phyloP scores from a whole-genome alignment of 495 filamentous ascomycete species.

The Xanthoparmelia taractica region DNA sequence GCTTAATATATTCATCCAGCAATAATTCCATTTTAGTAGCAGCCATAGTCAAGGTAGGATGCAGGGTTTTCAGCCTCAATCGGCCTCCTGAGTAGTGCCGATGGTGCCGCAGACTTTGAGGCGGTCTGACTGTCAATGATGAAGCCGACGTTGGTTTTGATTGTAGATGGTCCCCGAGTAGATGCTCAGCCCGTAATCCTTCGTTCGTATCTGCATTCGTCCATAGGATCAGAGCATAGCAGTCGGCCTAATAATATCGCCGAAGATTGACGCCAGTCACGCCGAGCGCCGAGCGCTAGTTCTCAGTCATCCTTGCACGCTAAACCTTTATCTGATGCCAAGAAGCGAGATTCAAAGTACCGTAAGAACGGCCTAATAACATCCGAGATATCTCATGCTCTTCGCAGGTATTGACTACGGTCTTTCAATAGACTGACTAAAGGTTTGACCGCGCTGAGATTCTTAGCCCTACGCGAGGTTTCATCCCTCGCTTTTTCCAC shows the following conservation, averaged over 20 bases:
- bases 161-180: no score
- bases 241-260: not conserved
- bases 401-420: not conserved
- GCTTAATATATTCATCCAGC: not conserved
- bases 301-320: not conserved
- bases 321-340: not conserved
- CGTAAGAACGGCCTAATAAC: no score
- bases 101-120: not conserved
- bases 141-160: no score
- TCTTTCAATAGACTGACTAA: not conserved
- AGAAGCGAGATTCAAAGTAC: no score
- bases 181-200: not conserved
- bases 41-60: not conserved
- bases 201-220: no score
- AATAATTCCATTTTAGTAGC: not conserved
- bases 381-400: not conserved
- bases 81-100: not conserved
- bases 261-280: not conserved
- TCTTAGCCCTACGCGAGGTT: not conserved
- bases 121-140: not conserved
- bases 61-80: not conserved
- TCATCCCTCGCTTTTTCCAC: not conserved
- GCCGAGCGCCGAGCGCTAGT: not conserved
- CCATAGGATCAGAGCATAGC: not conserved
- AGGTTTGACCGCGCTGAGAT: not conserved